Base-by-base conservation (phyloP, 2,329 filamentous ascomycete species). In the Cladophialophora psammophila region DNA sequence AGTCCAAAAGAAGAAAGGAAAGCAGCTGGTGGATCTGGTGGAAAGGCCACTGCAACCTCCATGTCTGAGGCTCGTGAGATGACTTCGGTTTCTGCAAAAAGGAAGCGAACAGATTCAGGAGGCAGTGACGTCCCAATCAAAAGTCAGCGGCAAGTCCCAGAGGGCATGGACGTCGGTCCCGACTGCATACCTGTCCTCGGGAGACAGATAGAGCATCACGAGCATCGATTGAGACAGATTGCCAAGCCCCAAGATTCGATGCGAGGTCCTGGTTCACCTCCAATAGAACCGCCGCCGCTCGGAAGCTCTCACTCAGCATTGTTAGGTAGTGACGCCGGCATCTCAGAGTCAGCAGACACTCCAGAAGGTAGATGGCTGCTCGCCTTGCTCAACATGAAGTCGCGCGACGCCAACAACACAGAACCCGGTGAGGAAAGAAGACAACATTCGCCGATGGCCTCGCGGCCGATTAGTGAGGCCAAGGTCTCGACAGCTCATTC, bases 51-150 rank as follows among this genome's bases (percentile, higher is more conserved):
- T 18, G 12, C 20, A 50, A 5, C 20, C 7, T 4, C 42, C 1
- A 9, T 34, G 15, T 10, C 15, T 60, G 18, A 31, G 32, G 40
- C 13, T 18, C 36, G 35, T 15, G 34, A 18, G n/a, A 0, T 7
- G 26, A 13, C 12, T 36, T 38, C 59, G 13, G 35, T 50, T 10
- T 40, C 15, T 15, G 26, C 31, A 26, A 60, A 55, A 55, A 60
- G 64, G 31, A 62, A 66, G 53, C 26, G 53, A 40, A 34, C 20
- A 31, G 26, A 20, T 32, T 15, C 18, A 15, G 35, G 18, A 52
- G 26, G 13, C n/a, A 18, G 31, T 12, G 15, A n/a, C 12, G 15
- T 18, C 48, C 59, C 38, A 4, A 26, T 2, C 5, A 66, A 66
- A 53, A 34, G 20, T 32, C 52, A 10, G n/a, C 50, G 55, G n/a